Percentiles rank a stretch among this genome's conserved stretches.
Conservation (phyloP, 108 stramenopile species). For the Epithemia pelagica region DNA sequence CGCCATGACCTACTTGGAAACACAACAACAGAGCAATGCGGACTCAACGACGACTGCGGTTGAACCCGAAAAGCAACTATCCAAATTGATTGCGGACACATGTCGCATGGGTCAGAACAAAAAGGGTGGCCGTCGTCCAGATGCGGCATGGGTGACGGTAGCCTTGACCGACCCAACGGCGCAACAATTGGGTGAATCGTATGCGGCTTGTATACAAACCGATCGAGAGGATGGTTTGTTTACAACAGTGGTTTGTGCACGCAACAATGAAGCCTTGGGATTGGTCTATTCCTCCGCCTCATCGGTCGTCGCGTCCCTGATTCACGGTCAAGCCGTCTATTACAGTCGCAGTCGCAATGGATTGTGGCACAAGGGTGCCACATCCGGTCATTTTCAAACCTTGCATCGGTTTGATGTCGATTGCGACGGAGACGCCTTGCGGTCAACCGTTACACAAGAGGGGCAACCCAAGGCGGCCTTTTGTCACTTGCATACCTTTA, state of each 20-base stretch:
- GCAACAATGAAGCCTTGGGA: slow-evolving; percentile 75
- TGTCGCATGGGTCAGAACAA: background rate
- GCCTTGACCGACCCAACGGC: slow-evolving; percentile 67
- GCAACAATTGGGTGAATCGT: slow-evolving; percentile 44
- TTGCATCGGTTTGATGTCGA: slow-evolving; percentile 85
- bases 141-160: slow-evolving; percentile 15
- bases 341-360: slow-evolving; percentile 82
- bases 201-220: slow-evolving; percentile 67
- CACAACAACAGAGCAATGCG: background rate
- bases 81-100: background rate
- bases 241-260: slow-evolving; percentile 92
- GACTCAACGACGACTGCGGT: background rate
- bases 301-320: slow-evolving; percentile 76
- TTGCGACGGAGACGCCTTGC: slow-evolving; percentile 94
- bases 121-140: background rate
- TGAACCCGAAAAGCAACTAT: background rate
- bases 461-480: slow-evolving; percentile 56
- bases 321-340: slow-evolving; percentile 89
- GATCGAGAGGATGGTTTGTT: slow-evolving; percentile 88
- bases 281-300: slow-evolving; percentile 89
- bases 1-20: background rate
- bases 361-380: slow-evolving; percentile 94
- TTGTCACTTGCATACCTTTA: slow-evolving; percentile 86
- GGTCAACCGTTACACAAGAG: slow-evolving; percentile 86
- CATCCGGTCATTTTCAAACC: slow-evolving; percentile 88